phyloP scores from a whole-genome alignment of 345 rosid species.

The Salix brachista region DNA sequence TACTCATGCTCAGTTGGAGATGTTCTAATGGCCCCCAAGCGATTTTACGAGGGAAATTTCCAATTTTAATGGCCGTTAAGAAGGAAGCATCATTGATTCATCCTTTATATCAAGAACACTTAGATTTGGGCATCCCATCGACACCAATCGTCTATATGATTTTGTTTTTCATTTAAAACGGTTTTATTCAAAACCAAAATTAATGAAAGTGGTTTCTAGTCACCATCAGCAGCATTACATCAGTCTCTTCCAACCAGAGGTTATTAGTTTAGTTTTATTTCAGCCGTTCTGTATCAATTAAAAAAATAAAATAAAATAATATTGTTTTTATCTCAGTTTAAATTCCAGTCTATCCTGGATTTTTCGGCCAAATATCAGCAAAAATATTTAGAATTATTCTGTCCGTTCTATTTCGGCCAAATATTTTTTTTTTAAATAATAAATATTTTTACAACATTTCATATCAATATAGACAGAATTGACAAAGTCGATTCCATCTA shows the following conservation, averaged over 20 bases:
- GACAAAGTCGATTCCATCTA: no score
- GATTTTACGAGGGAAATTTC: not conserved
- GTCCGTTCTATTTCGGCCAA: accelerated
- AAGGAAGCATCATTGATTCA: not conserved
- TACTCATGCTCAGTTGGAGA: no score
- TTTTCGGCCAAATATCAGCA: no score
- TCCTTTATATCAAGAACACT: not conserved
- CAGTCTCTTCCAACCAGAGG: not conserved
- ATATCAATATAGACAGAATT: no score
- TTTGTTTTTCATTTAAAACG: not conserved
- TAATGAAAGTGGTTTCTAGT: not conserved
- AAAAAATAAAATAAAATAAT: no score
- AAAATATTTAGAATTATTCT: accelerated
- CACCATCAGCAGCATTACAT: not conserved
- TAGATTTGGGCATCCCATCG: not conserved
- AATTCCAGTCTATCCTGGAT: no score
- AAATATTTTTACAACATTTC: no score
- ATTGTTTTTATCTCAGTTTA: no score
- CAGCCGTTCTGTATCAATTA: no score
- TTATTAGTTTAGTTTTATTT: no score
- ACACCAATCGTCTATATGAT: not conserved
- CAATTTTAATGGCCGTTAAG: not conserved
- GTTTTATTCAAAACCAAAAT: not conserved
- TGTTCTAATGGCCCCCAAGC: not conserved
- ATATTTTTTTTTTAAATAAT: no score